Base-by-base conservation (phyloP, 495 filamentous ascomycete genomes). In the Lasiosphaeris hirsuta region DNA sequence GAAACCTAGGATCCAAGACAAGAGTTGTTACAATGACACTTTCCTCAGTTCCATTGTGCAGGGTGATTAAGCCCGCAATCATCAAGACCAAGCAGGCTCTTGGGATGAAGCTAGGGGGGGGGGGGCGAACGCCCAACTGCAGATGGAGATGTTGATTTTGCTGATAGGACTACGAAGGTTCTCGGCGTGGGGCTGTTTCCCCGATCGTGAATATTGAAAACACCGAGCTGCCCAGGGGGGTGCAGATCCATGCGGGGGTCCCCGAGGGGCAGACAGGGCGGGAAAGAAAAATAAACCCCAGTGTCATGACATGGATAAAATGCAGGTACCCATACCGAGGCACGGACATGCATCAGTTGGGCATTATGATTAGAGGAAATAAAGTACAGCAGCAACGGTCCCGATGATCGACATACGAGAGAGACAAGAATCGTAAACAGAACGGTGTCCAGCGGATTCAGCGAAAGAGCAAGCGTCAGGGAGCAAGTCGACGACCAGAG, bases 271-370 rank as follows among this genome's bases (percentile, higher is more conserved):
- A 13, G 10, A 45, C 3, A 11, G 17, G 15, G 2, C 43, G 43
- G 18, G 43, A 10, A 9, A 44, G 10, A 51, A 14, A 39, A 15
- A n/a, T 13, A 51, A 37, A 40, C n/a, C 34, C 34, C 23, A 30
- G 23, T 2, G 23, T 30, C 2, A 30, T 5, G 23, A 30, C 23
- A 5, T 30, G 42, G 46, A 44, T 30, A 6, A 6, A 17, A 58
- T 68, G 65, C 63, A 65, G 63, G 60, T 63, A 63, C 56, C 52
- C 60, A 42, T 51, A 41, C 56, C 56, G 52, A 49, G 55, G 34
- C 38, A 10, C 17, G 18, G 53, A 51, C 39, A 54, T 14, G 14
- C 36, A 7, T 39, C 10, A 41, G 9, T 7, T 37, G 35, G 35
- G 5, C 41, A 37, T 40, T 52, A 19, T 56, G 54, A 61, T 64